Conservation (phyloP, 805 yeast species). For the Metschnikowia similis region DNA sequence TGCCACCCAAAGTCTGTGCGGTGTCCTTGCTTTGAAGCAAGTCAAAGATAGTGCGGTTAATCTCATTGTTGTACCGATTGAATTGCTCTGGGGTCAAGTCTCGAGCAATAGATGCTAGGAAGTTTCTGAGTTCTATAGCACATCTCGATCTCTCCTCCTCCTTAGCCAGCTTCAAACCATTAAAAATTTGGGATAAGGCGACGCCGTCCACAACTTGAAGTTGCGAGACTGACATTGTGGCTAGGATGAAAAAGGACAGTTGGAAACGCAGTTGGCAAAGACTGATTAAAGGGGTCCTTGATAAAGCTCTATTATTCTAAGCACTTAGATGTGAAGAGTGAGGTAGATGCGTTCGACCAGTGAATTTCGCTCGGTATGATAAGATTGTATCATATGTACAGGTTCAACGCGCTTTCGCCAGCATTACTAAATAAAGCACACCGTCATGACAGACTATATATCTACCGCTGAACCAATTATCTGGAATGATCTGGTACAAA, state of each 20-base stretch:
- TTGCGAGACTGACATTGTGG: slow-evolving; percentile 14
- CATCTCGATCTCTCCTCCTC: slow-evolving; percentile 48
- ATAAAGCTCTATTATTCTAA: not conserved
- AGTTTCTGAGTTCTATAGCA: slow-evolving; percentile 66
- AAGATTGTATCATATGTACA: slow-evolving; percentile 9
- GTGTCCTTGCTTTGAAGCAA: slow-evolving; percentile 71
- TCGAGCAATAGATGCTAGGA: slow-evolving; percentile 68
- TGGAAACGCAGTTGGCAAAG: not conserved
- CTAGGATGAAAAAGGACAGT: not conserved
- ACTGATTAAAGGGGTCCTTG: not conserved
- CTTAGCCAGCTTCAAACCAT: slow-evolving; percentile 43
- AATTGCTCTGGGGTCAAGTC: slow-evolving; percentile 81
- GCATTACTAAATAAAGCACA: not conserved
- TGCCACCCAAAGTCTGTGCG: slow-evolving; percentile 79
- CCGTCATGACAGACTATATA: not conserved
- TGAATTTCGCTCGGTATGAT: not conserved
- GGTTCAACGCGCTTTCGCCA: slow-evolving; percentile 5
- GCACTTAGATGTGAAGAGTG: not conserved
- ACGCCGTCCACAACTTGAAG: slow-evolving; percentile 37
- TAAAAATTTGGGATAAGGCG: slow-evolving; percentile 49
- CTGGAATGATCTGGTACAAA: not conserved
- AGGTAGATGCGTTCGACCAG: not conserved
- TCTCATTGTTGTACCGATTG: slow-evolving; percentile 74
- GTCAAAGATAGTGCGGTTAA: slow-evolving; percentile 84
- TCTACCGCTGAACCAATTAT: not conserved